Conservation (phyloP, 148 eudicot genomes). For the Pouteria glomerata region DNA sequence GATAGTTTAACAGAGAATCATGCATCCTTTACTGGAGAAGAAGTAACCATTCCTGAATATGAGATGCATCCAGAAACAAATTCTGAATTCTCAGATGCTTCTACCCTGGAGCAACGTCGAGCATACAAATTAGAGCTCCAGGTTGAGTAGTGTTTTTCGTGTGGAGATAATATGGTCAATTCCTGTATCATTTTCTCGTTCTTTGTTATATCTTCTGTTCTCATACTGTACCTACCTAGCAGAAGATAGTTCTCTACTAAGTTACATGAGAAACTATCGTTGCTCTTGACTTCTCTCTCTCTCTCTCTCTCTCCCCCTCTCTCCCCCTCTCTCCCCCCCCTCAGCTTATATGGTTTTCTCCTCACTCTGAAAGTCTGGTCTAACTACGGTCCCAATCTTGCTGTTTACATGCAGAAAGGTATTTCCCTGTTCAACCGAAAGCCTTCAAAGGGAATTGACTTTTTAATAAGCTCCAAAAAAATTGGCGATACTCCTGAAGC, state of each 20-base stretch:
- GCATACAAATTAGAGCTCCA: constrained; percentile 87
- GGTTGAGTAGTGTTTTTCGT: constrained; percentile 33
- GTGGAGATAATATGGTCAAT: not conserved
- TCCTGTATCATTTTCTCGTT: not conserved
- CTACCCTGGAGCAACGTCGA: constrained; percentile 90
- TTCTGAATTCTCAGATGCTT: constrained; percentile 77
- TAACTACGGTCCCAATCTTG: constrained; percentile 10
- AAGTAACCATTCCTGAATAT: constrained; percentile 49
- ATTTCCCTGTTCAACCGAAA: constrained; percentile 80
- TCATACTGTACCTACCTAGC: not conserved
- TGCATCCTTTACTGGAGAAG: constrained; percentile 50
- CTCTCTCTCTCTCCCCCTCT: no score
- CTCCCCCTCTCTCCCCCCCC: not conserved
- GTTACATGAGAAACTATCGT: not conserved
- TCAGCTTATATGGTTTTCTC: not conserved
- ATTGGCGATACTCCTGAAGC: constrained; percentile 78
- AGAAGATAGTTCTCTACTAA: not conserved
- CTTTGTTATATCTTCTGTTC: constrained; percentile 1
- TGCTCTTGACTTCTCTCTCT: not conserved
- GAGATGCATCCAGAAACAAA: constrained; percentile 67
- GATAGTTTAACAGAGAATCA: constrained; percentile 43
- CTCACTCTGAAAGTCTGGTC: not conserved
- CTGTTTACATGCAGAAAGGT: constrained; percentile 79
- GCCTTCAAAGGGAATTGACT: constrained; percentile 93
- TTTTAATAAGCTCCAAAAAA: constrained; percentile 70